phyloP scores from a whole-genome alignment of 2,329 filamentous ascomycete species.

The Colletotrichum lentis region DNA sequence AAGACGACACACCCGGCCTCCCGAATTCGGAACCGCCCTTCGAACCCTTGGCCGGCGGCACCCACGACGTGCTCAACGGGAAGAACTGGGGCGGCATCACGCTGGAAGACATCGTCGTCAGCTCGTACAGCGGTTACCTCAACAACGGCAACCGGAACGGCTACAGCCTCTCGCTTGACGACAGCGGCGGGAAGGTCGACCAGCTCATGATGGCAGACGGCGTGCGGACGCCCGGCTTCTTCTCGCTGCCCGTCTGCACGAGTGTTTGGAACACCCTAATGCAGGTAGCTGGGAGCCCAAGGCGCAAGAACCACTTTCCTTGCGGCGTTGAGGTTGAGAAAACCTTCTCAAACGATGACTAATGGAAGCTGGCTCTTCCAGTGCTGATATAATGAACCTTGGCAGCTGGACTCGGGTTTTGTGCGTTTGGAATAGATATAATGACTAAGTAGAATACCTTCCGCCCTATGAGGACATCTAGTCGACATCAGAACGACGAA shows the following conservation, averaged over 20 bases:
- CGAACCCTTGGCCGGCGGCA: not conserved
- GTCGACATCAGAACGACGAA: too few species aligned
- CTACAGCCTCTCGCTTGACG: conserved; percentile 14
- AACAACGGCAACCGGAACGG: conserved; percentile 22
- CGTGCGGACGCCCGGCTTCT: conserved; percentile 21
- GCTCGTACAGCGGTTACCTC: conserved; percentile 9
- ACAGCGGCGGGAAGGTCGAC: conserved; percentile 6
- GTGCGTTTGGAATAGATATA: too few species aligned
- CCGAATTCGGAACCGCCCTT: conserved; percentile 13
- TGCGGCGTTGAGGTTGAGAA: conserved; percentile 13
- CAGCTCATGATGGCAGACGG: conserved; percentile 7
- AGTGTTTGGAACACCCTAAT: conserved; percentile 21
- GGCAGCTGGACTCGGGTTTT: too few species aligned
- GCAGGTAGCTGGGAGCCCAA: conserved; percentile 1
- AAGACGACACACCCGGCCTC: not conserved
- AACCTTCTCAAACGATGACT: not conserved
- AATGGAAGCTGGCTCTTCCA: not conserved
- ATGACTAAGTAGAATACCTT: not conserved
- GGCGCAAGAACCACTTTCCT: not conserved
- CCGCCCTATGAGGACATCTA: too few species aligned
- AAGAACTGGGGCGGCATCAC: conserved; percentile 22
- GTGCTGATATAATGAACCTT: too few species aligned
- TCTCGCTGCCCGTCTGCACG: conserved; percentile 20
- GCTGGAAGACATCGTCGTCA: conserved; percentile 28
- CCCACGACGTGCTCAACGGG: conserved; percentile 18